These are phyloP conservation scores for Gnaphalium uliginosum DNA, from an alignment of 129 eudicot genomes.

Conservation along the genomic window DNA sequence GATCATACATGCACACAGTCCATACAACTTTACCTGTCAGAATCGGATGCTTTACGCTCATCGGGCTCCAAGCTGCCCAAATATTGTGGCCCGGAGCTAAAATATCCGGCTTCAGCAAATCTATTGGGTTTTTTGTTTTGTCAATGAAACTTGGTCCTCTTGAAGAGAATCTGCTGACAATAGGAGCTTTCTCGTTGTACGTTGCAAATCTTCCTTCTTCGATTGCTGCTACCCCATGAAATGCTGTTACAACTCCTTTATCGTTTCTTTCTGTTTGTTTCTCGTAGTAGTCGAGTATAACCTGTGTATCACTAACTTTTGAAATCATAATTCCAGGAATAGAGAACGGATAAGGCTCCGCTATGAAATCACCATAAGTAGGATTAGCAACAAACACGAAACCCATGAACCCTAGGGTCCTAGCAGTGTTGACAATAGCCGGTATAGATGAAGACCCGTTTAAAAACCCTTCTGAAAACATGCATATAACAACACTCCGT, in stretches of 20 bases:
- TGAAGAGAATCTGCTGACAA: constrained; percentile 83
- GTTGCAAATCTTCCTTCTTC: constrained; percentile 77
- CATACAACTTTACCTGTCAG: constrained; percentile 46
- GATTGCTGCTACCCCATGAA: constrained; percentile 64
- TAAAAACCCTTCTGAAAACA: constrained; percentile 70
- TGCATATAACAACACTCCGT: constrained; percentile 80
- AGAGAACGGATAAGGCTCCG: constrained; percentile 78
- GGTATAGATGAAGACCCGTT: constrained; percentile 65
- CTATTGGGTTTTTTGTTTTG: constrained; percentile 46
- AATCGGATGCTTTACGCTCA: constrained; percentile 66
- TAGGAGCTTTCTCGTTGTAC: constrained; percentile 54
- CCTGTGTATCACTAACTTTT: constrained; percentile 64
- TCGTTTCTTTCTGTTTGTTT: constrained; percentile 54
- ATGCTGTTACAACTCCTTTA: constrained; percentile 46
- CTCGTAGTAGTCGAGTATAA: constrained; percentile 69
- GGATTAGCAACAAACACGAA: constrained; percentile 84
- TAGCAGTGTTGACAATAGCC: constrained; percentile 59
- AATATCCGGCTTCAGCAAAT: constrained; percentile 87
- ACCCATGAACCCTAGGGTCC: constrained; percentile 58
- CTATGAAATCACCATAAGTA: constrained; percentile 71
- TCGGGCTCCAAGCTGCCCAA: constrained; percentile 99
- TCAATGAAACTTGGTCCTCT: constrained; percentile 88
- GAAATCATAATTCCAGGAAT: constrained; percentile 90
- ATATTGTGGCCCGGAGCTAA: constrained; percentile 89
- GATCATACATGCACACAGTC: background rate